Conservation (phyloP, 352 stramenopile genomes). For the Saprolegnia diclina region DNA sequence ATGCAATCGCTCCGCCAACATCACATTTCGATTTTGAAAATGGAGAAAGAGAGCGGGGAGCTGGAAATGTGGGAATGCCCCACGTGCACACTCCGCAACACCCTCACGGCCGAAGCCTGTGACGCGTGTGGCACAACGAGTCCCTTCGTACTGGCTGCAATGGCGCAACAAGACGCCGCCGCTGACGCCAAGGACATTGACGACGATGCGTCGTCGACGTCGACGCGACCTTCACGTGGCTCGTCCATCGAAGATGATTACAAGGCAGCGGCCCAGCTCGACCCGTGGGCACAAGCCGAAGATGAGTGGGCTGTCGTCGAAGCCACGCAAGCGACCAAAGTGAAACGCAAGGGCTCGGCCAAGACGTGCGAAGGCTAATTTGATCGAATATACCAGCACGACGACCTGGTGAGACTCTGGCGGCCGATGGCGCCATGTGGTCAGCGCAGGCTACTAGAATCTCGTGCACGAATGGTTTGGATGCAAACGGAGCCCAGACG, state of each 20-base stretch:
- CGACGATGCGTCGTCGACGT: conserved; percentile 39
- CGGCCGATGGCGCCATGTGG: too few species aligned
- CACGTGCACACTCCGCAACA: conserved; percentile 40
- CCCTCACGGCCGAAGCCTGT: conserved; percentile 46
- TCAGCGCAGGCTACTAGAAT: too few species aligned
- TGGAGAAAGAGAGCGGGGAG: background rate
- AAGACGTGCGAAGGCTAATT: too few species aligned
- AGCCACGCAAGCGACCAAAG: conserved; percentile 30
- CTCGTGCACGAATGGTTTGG: too few species aligned
- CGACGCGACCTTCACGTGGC: conserved; percentile 27
- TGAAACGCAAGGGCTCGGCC: conserved; percentile 12
- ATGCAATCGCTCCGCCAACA: background rate
- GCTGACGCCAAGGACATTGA: conserved; percentile 29
- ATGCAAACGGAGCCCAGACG: too few species aligned
- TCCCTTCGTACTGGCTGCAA: conserved; percentile 43
- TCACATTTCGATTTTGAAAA: background rate
- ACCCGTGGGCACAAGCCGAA: conserved; percentile 63
- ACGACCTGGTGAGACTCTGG: too few species aligned
- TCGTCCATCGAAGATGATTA: conserved; percentile 11
- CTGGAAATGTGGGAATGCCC: conserved; percentile 7
- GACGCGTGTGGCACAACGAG: conserved; percentile 62
- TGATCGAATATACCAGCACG: too few species aligned
- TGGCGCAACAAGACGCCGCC: conserved; percentile 16
- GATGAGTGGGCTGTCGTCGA: conserved; percentile 64
- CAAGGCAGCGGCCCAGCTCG: conserved; percentile 34